Percentiles rank a stretch among this genome's conserved stretches.
Conservation (phyloP, 768 basidiomycete species). For the Naganishia vaughanmartiniae region DNA sequence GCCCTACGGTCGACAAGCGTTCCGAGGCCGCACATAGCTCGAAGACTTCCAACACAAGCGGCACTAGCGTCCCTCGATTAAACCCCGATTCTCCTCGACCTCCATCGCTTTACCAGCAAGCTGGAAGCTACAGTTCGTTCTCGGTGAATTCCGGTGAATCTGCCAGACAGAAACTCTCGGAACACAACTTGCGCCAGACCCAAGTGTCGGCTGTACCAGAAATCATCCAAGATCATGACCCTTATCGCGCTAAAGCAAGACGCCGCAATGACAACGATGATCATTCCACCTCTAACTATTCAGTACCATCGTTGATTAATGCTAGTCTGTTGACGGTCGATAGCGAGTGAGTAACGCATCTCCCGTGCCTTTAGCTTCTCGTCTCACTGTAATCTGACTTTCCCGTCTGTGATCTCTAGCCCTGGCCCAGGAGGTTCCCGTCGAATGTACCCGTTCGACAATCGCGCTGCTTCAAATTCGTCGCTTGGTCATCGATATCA, state of each 20-base stretch:
- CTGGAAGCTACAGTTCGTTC: constrained; percentile 15
- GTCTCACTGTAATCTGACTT: neutral
- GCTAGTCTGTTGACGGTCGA: constrained; percentile 40
- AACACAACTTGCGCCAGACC: constrained; percentile 30
- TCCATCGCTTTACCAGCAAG: constrained; percentile 26
- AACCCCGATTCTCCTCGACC: constrained; percentile 16
- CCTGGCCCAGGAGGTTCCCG: constrained; percentile 46
- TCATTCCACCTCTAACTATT: constrained; percentile 40
- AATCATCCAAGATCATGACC: constrained; percentile 20
- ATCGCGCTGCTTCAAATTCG: constrained; percentile 39
- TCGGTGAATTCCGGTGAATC: constrained; percentile 17
- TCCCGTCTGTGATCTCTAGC: constrained; percentile 28
- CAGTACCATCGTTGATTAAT: constrained; percentile 13
- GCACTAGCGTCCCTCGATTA: constrained; percentile 16
- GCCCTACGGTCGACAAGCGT: constrained; percentile 19
- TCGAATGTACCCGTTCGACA: constrained; percentile 36
- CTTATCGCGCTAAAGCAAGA: constrained; percentile 49
- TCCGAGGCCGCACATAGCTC: constrained; percentile 10
- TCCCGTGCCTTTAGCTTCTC: neutral
- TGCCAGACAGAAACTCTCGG: constrained; percentile 22
- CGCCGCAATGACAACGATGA: constrained; percentile 51
- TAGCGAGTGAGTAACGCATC: constrained; percentile 47
- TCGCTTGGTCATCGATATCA: constrained; percentile 37
- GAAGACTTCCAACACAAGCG: constrained; percentile 20
- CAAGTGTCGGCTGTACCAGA: constrained; percentile 21